These are phyloP conservation scores for Russula abietina DNA, from an alignment of 768 basidiomycete species.

Conservation along the genomic window DNA sequence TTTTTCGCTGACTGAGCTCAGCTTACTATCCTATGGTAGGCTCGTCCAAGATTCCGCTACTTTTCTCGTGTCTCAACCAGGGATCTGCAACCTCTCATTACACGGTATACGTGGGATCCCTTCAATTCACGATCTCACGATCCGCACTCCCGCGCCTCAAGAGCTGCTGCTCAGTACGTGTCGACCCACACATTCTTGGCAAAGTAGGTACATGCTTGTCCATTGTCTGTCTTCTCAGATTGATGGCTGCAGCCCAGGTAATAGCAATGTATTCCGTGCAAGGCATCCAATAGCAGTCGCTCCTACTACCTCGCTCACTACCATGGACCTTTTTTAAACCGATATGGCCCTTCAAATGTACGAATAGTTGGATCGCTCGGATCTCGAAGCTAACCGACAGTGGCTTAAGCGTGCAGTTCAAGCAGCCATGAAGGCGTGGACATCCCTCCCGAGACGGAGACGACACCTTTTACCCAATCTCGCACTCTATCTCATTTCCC, in stretches of 20 bases:
- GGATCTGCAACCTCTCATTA: slow-evolving; percentile 48
- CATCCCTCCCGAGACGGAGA: slow-evolving; percentile 98
- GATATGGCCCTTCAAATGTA: slow-evolving; percentile 98
- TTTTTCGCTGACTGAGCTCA: background rate
- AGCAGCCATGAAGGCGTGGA: slow-evolving; percentile 90
- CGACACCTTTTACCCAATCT: slow-evolving; percentile 97
- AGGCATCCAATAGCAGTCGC: too few species aligned
- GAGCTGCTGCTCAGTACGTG: slow-evolving; percentile 50
- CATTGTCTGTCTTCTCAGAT: background rate
- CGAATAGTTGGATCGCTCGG: slow-evolving; percentile 86
- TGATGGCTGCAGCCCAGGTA: slow-evolving; percentile 30
- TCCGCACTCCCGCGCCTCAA: slow-evolving; percentile 43
- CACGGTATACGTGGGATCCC: slow-evolving; percentile 40
- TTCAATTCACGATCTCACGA: slow-evolving; percentile 35
- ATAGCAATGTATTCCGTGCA: slow-evolving; percentile 45
- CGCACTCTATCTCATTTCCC: too few species aligned
- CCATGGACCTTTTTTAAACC: too few species aligned
- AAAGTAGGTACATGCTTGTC: background rate
- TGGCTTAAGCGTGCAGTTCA: slow-evolving; percentile 97
- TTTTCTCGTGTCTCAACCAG: slow-evolving; percentile 47
- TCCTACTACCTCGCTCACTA: too few species aligned
- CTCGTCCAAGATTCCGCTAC: slow-evolving; percentile 38
- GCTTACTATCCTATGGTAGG: background rate
- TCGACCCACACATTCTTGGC: slow-evolving; percentile 40
- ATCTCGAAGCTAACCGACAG: slow-evolving; percentile 68